Base-by-base conservation (phyloP, 495 filamentous ascomycete genomes). In the Lasiosphaeria ovina region DNA sequence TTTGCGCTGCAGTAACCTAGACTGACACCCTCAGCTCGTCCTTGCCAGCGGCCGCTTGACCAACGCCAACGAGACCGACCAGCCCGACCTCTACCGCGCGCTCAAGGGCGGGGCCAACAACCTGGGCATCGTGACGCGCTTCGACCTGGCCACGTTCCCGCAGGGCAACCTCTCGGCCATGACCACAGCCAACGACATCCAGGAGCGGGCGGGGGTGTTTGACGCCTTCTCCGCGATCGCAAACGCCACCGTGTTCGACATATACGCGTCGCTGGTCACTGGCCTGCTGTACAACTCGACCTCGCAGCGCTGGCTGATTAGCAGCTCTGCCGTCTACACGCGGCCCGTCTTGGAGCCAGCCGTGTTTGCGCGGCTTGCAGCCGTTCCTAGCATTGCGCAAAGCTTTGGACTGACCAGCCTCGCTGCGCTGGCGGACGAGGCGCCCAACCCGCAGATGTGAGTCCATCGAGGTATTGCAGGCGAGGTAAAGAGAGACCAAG, bases 81-180 rank as follows among this genome's bases (percentile, higher is more conserved):
- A 82, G 62, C 16, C 71, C 3, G 83, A 85, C 62, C 73, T 86
- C 3, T 82, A 71, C 68, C 76, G 75, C 69, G 83, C 80, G 6
- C 73, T 86, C 54, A 76, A 78, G 62, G 83, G 81, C 11, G 83
- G 83, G 8, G 73, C 71, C 55, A 79, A 73, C 69, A 84, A 82
- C 71, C 82, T 84, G 52, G 83, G 83, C 11, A 66, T 85, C 7
- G 81, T 83, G 14, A 84, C 81, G 6, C 64, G 69, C 16, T 45
- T 71, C 59, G 57, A 63, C 33, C 45, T 74, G 6, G 4, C 12
- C 4, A 67, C 71, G 7, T 71, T 74, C 35, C 5, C 55, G 40
- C 65, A 72, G 51, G 66, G 65, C 12, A 34, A 52, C 7, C 42
- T 74, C 16, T 67, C 62, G 57, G 36, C 35, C 0, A 38, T 32